Evolutionary conservation across 371 early-diverging fungal genomes (phyloP), one percentile per base, ranked within the genome.

Genomic region (Mortierella sp.): DNA sequence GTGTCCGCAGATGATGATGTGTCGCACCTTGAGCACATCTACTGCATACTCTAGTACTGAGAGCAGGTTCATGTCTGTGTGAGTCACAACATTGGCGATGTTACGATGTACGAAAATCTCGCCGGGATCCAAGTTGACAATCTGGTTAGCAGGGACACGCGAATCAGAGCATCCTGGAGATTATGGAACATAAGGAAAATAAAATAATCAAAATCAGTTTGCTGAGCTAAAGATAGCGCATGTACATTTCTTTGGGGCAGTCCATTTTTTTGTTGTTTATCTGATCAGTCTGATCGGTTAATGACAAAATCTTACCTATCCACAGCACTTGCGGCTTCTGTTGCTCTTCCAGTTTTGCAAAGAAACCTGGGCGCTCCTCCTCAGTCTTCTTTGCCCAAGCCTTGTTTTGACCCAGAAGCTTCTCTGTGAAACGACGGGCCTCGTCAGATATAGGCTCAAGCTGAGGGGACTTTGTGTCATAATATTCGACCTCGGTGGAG

Each of bases 101-200:
- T 97, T 98, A 77, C 98, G 90, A 86, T 96, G 97, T 24, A 96
- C 95, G 85, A 98, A 98, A 40, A 97, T 87, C 69, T 97, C 97
- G 49, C 99, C 98, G 22, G 94, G 93, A 30, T 84, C 87, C 26
- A 88, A 67, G 64, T 86, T 83, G 47, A 86, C 71, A 39, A 92
- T 85, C 58, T 88, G 88, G 68, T 89, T 94, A 47, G 94, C 94
- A 30, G 95, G 94, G 24, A 96, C 95, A 70, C 97, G 92, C 24
- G 96, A 95, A 84, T 98, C 98, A 43, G 94, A 91, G 86, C 96
- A 96, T 20, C 93, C 80, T 79, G 62, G 20, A 43, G 18, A 8
- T 62, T 5, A 49, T 51, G 30, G 55, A 40, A 39, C 3, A 40
- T 16, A 14, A n/a, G 40, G 11, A 43, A 59, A 39, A 64, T 14